Evolutionary conservation across 495 filamentous ascomycete genomes (phyloP).

Genomic region (Penicillium arizonense): DNA sequence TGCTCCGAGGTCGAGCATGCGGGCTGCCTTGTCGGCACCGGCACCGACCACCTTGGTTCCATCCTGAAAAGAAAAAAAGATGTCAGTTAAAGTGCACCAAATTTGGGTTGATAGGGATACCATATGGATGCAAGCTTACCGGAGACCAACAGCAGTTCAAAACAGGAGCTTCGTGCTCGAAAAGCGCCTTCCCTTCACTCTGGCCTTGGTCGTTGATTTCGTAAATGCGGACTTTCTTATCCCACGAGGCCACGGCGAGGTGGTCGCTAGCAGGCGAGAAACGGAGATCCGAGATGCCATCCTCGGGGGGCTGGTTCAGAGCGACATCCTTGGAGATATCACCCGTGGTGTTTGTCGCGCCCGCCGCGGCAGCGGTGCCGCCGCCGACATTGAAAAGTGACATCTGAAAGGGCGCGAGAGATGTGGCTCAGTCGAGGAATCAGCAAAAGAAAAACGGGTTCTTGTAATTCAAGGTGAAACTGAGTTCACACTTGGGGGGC

Average conservation of each 20-base stretch:
- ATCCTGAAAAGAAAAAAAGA: slow-evolving; percentile 42
- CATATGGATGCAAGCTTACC: slow-evolving; percentile 49
- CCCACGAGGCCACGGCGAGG: slow-evolving; percentile 86
- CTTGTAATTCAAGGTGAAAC: neutral
- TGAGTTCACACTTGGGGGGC: neutral
- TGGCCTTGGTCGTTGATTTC: slow-evolving; percentile 70
- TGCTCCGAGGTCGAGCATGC: slow-evolving; percentile 70
- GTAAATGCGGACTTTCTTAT: slow-evolving; percentile 92
- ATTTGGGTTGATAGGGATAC: neutral
- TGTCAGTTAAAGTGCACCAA: slow-evolving; percentile 6
- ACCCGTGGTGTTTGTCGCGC: slow-evolving; percentile 70
- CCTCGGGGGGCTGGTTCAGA: slow-evolving; percentile 72
- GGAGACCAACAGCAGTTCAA: slow-evolving; percentile 80
- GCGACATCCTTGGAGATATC: slow-evolving; percentile 88
- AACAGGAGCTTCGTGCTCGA: slow-evolving; percentile 74
- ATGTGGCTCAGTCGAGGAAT: neutral
- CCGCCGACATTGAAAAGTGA: slow-evolving; percentile 62
- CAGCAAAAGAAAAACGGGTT: neutral
- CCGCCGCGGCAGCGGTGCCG: slow-evolving; percentile 40
- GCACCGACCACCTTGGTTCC: slow-evolving; percentile 75
- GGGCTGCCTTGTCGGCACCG: slow-evolving; percentile 81
- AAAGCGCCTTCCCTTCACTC: slow-evolving; percentile 74
- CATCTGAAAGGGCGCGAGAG: slow-evolving; percentile 30
- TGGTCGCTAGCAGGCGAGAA: slow-evolving; percentile 79
- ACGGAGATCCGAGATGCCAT: slow-evolving; percentile 79